Evolutionary conservation across 768 basidiomycete species (phyloP).

Genomic region (Xerocomellus intermedius): DNA sequence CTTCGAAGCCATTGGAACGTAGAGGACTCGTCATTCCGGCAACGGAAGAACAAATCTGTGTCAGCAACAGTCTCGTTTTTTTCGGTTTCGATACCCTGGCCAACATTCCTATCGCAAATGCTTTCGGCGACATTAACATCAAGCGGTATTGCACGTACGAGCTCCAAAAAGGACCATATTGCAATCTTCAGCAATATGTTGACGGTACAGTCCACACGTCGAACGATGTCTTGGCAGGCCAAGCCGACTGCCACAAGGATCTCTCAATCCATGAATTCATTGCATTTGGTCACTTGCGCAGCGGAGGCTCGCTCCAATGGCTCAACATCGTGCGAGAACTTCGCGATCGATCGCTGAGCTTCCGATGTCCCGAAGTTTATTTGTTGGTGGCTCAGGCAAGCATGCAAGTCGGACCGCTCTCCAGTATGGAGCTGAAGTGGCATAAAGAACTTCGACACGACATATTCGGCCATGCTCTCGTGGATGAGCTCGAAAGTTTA

Average conservation of each 20-base stretch:
- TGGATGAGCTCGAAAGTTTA: constrained; percentile 33
- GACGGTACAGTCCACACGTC: no score
- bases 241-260: constrained; percentile 38
- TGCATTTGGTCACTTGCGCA: constrained; percentile 29
- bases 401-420: constrained; percentile 38
- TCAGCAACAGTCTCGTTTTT: constrained; percentile 32
- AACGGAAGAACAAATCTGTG: constrained; percentile 13
- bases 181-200: constrained; percentile 31
- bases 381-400: constrained; percentile 40
- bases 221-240: constrained; percentile 31
- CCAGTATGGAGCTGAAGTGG: constrained; percentile 24
- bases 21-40: constrained; percentile 13
- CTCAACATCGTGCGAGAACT: constrained; percentile 47
- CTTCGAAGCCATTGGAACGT: constrained; percentile 29
- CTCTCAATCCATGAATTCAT: constrained; percentile 36
- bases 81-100: constrained; percentile 26
- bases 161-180: constrained; percentile 34
- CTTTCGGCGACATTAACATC: constrained; percentile 16
- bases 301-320: constrained; percentile 47
- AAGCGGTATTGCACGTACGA: constrained; percentile 28
- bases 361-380: constrained; percentile 40
- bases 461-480: constrained; percentile 34
- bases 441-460: constrained; percentile 35
- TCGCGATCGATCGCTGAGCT: constrained; percentile 33
- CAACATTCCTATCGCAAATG: constrained; percentile 7